phyloP scores from a whole-genome alignment of 352 stramenopile genomes.

The Blastocystis sp. region DNA sequence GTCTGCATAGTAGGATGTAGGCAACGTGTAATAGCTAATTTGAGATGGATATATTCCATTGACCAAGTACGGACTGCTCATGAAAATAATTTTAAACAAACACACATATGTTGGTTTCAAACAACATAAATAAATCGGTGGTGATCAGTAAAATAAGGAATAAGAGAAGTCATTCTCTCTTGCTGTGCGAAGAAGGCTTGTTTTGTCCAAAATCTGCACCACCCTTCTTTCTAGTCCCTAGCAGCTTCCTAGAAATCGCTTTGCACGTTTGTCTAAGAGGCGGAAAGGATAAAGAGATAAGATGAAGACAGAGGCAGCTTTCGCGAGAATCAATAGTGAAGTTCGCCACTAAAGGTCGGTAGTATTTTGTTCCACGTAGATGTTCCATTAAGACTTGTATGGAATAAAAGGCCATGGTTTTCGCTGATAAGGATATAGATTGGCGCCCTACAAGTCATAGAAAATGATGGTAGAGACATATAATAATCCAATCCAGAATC shows the following conservation, averaged over 20 bases:
- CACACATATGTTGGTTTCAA: too few species aligned
- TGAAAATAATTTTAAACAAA: too few species aligned
- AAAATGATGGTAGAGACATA: not conserved
- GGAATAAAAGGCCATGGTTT: not conserved
- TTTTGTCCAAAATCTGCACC: too few species aligned
- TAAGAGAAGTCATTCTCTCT: too few species aligned
- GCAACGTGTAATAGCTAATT: not conserved
- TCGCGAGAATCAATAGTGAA: not conserved
- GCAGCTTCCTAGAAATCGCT: too few species aligned
- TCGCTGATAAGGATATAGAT: not conserved
- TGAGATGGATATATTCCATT: constrained; percentile 7
- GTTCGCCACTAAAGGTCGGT: not conserved
- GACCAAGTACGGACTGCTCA: too few species aligned
- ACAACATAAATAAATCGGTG: too few species aligned
- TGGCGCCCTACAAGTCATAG: not conserved
- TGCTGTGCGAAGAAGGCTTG: too few species aligned
- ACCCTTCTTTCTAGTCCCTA: too few species aligned
- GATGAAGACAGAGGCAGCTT: not conserved
- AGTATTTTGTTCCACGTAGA: not conserved
- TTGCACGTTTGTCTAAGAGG: too few species aligned
- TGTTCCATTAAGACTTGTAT: not conserved
- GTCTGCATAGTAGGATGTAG: not conserved
- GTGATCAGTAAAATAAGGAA: too few species aligned
- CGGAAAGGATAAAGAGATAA: not conserved
- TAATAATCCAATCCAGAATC: not conserved